Evolutionary conservation across 371 early-diverging fungal species (phyloP), one percentile per base, ranked within the genome.

Genomic region (Mucor lusitanicus): DNA sequence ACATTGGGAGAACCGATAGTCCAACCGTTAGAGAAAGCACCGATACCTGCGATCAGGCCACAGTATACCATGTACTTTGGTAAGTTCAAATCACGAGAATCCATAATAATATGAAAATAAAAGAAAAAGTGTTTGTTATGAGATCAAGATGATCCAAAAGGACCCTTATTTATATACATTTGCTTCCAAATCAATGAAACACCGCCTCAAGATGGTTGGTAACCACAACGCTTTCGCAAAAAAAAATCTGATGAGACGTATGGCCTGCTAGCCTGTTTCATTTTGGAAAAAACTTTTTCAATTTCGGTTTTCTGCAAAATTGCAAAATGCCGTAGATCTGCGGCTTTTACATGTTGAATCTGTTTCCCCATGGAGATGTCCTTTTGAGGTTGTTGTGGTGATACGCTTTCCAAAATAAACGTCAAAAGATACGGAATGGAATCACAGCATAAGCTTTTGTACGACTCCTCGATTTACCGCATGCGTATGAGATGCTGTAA

Each of bases 1-100:
- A 84, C 75, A 61, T 82, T 84, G 28, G 84, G 74, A 27, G 81
- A 76, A 50, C 82, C 82, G 53, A 84, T 82, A 6, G 77, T 76
- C 64, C 78, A 84, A 37, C 82, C 81, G 46, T 77, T 79, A 3
- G 73, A 72, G 59, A 82, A 67, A 6, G 84, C 76, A 40, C 74
- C 79, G 25, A 84, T 58, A 28, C 72, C 72, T 13, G 79, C 71
- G 8, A 82, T 64, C 3, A 79, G 3, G 39, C 71, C 79, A 65
- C 78, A 79, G 54, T 74, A 80, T 9, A 82, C 46, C 81, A 84
- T 82, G 57, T 76, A 76, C n/a, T 59, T 67, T 6, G 82, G 82
- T 32, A 76, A 68, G 27, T 68, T 68, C 13, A 78, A 37, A 40
- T 80, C 71, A 50, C 78, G 65, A 13, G 82, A 82, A 69, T 84